Evolutionary conservation across 495 filamentous ascomycete genomes (phyloP), one percentile per base, ranked within the genome.

Genomic region (Tuber calosporum): DNA sequence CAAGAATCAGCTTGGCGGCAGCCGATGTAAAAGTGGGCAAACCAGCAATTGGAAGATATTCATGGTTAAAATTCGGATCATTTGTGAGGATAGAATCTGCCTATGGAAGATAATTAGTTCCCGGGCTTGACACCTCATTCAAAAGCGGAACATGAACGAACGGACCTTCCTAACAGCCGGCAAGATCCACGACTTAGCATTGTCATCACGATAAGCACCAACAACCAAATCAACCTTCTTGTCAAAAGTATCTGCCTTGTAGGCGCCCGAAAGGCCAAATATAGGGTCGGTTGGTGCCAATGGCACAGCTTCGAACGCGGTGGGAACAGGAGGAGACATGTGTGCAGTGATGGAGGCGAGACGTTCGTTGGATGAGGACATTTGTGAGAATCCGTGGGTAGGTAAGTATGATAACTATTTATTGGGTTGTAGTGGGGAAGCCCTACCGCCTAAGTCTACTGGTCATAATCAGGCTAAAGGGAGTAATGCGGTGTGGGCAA

Each of bases 181-280:
- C 69, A 99, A 85, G 72, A 99, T 88, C 96, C 96, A 99, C n/a
- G 95, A 96, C 84, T 97, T 97, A 69, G 93, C 93, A 82, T 96
- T 90, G 83, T 99, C 85, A 75, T 97, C 96, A 81, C 95, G 88
- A 83, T 99, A 98, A 74, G 96, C 96, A 78, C 95, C 95, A 85
- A 98, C 94, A 72, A 95, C 94, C 77, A 98, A 83, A 86, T 99
- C 95, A 62, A 99, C 90, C 84, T 99, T 99, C 82, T 92, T 89
- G 70, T 91, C 87, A 80, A 88, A 92, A 53, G 88, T 86, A 78
- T 99, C 95, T 66, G 91, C 91, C 79, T 89, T 88, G 85, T 90
- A 98, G 69, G 93, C 93, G 77, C 91, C 89, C 87, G 94, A 92
- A 74, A 99, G 84, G 58, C 95, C 94, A 81, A 99, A 99, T 78